Evolutionary conservation across 352 stramenopile genomes (phyloP), one percentile per base, ranked within the genome.

Genomic region (Phytophthora chlamydospora): DNA sequence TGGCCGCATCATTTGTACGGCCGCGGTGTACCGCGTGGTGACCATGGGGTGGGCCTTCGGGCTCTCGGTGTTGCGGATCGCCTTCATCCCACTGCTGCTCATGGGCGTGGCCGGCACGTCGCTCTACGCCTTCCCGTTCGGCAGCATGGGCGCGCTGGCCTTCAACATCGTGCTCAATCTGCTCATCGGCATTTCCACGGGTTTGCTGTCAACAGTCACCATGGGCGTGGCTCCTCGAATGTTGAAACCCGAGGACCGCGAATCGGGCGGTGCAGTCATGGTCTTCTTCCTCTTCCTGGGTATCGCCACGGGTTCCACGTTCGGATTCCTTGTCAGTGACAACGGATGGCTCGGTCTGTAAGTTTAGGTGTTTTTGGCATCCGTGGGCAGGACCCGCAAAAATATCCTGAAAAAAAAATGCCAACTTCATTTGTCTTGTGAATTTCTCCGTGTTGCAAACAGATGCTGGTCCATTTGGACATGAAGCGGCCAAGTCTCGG

Each of bases 141-240:
- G 61, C 33, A 59, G 59, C 36, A 58, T 73, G 29, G 36, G 65
- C 2, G 55, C 59, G 41, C 49, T 84, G 29, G 44, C 68, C 6
- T 83, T 76, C 56, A 78, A 84, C 49, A 68, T 77, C 36, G 48
- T 69, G 17, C 52, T 89, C 21, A 89, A 82, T 49, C 67, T 83
- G 6, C 38, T 73, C 29, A 78, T 91, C 49, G 74, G 78, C 13
- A 50, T 91, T 24, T 77, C 74, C 13, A 85, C 74, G 13, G 78
- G 78, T n/a, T 24, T 91, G 24, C 60, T 90, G 7, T 82, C 62
- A 21, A 91, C 80, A 3, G 71, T 89, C 36, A 91, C 80, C 10
- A 89, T 89, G 70, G 75, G 78, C 14, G 58, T 77, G 6, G 80
- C 75, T 3, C 76, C 78, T 16, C 73, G 75, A 14, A 58, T 90